A percentile compares a stretch with the other conserved stretches of the same genome.
These are phyloP conservation scores for Porcisia deanei DNA, from an alignment of 208 protist genomes.

Conservation along the genomic window DNA sequence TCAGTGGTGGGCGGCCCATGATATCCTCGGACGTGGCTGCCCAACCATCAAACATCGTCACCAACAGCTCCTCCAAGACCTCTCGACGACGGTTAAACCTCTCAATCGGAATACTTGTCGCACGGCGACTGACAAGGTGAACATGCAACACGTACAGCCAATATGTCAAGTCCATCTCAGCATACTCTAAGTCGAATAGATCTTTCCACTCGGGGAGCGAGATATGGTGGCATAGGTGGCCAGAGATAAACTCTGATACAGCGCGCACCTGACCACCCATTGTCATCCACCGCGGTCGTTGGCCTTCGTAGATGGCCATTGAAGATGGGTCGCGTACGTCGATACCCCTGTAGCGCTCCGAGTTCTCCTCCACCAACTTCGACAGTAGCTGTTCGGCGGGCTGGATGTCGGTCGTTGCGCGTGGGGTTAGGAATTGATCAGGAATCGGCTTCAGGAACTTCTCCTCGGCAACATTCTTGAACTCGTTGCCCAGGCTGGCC, in stretches of 20 bases:
- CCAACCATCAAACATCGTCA: conserved; percentile 91
- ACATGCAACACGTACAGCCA: conserved; percentile 91
- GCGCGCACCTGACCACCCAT: conserved; percentile 81
- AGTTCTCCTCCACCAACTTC: conserved; percentile 66
- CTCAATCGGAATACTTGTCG: conserved; percentile 85
- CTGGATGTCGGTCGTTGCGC: conserved; percentile 77
- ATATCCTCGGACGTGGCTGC: conserved; percentile 81
- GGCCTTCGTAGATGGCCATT: conserved; percentile 84
- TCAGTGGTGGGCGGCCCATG: conserved; percentile 85
- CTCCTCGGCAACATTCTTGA: conserved; percentile 67
- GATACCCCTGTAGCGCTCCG: conserved; percentile 74
- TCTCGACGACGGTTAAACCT: conserved; percentile 86
- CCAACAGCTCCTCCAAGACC: conserved; percentile 86
- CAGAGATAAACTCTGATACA: conserved; percentile 87
- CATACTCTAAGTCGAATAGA: conserved; percentile 89
- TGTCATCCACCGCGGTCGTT: conserved; percentile 82
- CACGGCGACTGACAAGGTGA: conserved; percentile 82
- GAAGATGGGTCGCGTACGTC: conserved; percentile 83
- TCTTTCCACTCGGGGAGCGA: conserved; percentile 77
- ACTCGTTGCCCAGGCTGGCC: conserved; percentile 82
- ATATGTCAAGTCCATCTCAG: conserved; percentile 90
- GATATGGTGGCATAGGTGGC: conserved; percentile 90
- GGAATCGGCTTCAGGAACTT: conserved; percentile 74
- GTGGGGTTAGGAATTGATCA: conserved; percentile 71
- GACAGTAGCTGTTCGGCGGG: conserved; percentile 64